These are phyloP conservation scores for Emericellopsis cladophorae DNA, from an alignment of 2,329 filamentous ascomycete genomes.

Conservation along the genomic window DNA sequence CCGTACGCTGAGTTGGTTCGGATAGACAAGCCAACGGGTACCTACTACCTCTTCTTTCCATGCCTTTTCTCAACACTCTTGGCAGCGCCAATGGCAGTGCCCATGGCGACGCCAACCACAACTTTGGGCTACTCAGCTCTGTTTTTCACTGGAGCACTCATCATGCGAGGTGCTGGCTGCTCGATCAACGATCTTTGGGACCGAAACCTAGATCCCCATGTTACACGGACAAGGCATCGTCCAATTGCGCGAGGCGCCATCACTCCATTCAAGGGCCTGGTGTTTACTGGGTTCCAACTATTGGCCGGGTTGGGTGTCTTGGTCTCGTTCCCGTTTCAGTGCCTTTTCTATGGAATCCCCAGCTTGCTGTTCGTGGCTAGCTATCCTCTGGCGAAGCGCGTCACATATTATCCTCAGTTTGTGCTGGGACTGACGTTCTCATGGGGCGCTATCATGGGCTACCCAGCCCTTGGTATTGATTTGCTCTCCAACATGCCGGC, in stretches of 20 bases:
- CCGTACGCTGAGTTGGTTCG: slow-evolving; percentile 76
- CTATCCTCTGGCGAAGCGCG: slow-evolving; percentile 75
- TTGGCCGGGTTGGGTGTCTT: slow-evolving; percentile 61
- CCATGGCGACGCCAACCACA: slow-evolving; percentile 45
- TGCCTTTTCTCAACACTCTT: slow-evolving; percentile 76
- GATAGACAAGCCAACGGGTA: slow-evolving; percentile 69
- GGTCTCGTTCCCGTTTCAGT: slow-evolving; percentile 61
- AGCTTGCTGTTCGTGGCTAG: slow-evolving; percentile 59
- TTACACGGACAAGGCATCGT: slow-evolving; percentile 61
- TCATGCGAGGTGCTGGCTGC: slow-evolving; percentile 83
- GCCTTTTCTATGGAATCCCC: slow-evolving; percentile 67
- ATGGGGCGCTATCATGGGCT: slow-evolving; percentile 82
- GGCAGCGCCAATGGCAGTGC: slow-evolving; percentile 56
- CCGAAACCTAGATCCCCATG: slow-evolving; percentile 71
- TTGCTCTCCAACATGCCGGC: slow-evolving; percentile 52
- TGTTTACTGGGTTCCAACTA: slow-evolving; percentile 64
- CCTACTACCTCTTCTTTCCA: slow-evolving; percentile 77
- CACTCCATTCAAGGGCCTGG: slow-evolving; percentile 55
- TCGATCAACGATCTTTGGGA: slow-evolving; percentile 90
- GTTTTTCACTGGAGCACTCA: slow-evolving; percentile 63
- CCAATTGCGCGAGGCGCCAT: slow-evolving; percentile 73
- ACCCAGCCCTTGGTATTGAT: slow-evolving; percentile 70
- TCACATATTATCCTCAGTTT: slow-evolving; percentile 79
- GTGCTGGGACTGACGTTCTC: slow-evolving; percentile 77
- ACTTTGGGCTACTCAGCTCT: slow-evolving; percentile 54